Conservation (phyloP, 2,329 filamentous ascomycete genomes). For the Alternaria dauci region DNA sequence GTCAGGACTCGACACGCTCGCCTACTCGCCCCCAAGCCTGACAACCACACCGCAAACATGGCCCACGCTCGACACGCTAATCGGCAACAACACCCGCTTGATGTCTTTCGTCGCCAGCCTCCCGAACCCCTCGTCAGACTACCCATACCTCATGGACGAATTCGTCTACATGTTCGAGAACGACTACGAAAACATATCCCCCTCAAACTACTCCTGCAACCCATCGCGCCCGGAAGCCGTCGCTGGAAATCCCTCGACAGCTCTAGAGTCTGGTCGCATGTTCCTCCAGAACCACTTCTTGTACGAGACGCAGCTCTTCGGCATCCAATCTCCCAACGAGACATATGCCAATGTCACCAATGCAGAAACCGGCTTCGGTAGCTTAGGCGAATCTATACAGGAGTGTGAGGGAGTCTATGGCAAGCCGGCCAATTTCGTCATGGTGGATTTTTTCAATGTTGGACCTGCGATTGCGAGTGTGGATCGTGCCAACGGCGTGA, state of each 20-base stretch:
- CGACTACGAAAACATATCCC: conserved; percentile 68
- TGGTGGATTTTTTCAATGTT: conserved; percentile 82
- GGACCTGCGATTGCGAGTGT: conserved; percentile 74
- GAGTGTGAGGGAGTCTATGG: conserved; percentile 67
- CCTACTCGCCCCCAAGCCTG: conserved; percentile 55
- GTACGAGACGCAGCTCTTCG: conserved; percentile 62
- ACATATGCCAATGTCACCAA: conserved; percentile 71
- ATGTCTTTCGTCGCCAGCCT: conserved; percentile 72
- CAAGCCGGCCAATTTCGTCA: conserved; percentile 72
- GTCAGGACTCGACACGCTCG: conserved; percentile 67
- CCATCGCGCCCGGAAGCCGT: conserved; percentile 70
- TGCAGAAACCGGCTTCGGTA: conserved; percentile 66
- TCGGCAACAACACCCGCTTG: conserved; percentile 69
- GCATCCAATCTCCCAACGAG: conserved; percentile 52
- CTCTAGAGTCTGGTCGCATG: conserved; percentile 67
- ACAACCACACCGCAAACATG: conserved; percentile 65
- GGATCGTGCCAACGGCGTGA: conserved; percentile 73
- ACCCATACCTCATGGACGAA: conserved; percentile 69
- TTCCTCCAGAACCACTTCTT: conserved; percentile 84
- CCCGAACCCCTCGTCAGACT: conserved; percentile 40
- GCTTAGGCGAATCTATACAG: conserved; percentile 50
- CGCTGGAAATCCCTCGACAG: conserved; percentile 53
- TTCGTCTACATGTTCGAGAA: conserved; percentile 78
- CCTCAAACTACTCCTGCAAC: conserved; percentile 74
- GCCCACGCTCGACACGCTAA: conserved; percentile 77